Percentiles rank a stretch among this genome's conserved stretches.
Conservation (phyloP, 2,329 filamentous ascomycete species). For the Torrubiellomyces zombiae region DNA sequence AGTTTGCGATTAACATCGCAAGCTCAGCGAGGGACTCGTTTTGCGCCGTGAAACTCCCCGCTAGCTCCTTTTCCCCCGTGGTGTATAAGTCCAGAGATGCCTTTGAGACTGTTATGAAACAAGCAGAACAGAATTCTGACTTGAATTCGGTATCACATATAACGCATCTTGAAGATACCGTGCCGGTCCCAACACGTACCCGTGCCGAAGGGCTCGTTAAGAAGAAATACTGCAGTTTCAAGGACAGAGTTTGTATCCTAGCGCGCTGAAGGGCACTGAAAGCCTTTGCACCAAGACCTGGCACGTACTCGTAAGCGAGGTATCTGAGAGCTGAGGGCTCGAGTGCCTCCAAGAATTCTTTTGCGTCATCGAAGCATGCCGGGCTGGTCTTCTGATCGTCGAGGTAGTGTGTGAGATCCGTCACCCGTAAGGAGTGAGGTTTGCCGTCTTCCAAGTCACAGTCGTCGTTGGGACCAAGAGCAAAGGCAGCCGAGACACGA, state of each 20-base stretch:
- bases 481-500: conserved; percentile 20
- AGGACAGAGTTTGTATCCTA: conserved; percentile 16
- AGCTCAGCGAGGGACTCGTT: conserved; percentile 15
- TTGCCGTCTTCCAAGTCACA: conserved; percentile 12
- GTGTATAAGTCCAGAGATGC: conserved; percentile 8
- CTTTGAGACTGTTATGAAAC: conserved; percentile 10
- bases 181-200: conserved; percentile 6
- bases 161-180: conserved; percentile 9
- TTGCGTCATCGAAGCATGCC: conserved; percentile 30
- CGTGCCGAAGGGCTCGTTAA: conserved; percentile 19
- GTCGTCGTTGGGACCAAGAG: conserved; percentile 12
- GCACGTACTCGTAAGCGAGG: conserved; percentile 21
- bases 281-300: conserved; percentile 13
- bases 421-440: conserved; percentile 15
- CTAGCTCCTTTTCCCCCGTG: conserved; percentile 2
- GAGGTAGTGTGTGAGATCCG: conserved; percentile 19
- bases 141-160: conserved; percentile 9
- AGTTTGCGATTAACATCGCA: conserved; percentile 17
- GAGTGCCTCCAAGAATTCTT: conserved; percentile 25
- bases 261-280: conserved; percentile 9
- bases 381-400: conserved; percentile 17
- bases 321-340: conserved; percentile 21
- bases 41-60: conserved; percentile 1
- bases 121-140: conserved; percentile 7
- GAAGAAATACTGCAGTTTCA: conserved; percentile 28